phyloP scores from a whole-genome alignment of 306 rosid genomes.

The Quillaja saponaria region DNA sequence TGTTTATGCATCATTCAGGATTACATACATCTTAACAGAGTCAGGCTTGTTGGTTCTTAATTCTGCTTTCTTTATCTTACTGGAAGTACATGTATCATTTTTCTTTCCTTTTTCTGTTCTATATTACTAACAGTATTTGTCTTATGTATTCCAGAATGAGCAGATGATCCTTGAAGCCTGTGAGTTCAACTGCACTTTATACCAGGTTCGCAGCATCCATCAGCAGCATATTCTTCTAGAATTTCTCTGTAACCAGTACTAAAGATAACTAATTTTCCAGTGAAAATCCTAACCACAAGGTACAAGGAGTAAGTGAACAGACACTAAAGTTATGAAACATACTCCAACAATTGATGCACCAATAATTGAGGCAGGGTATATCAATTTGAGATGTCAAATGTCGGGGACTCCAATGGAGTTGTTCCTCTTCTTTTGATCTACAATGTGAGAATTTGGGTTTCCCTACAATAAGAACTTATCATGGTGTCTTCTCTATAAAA shows the following conservation, averaged over 20 bases:
- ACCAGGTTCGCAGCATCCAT: background rate
- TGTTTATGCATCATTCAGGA: too few species aligned
- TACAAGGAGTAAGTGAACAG: conserved; percentile 2
- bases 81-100: background rate
- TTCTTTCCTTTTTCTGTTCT: background rate
- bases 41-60: too few species aligned
- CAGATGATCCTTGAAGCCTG: background rate
- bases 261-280: background rate
- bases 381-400: conserved; percentile 16
- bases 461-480: background rate
- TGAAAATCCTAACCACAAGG: background rate
- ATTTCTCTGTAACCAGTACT: conserved; percentile 5
- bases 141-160: background rate
- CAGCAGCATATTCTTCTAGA: background rate
- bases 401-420: too few species aligned
- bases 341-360: too few species aligned
- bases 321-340: background rate
- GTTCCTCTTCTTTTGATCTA: background rate
- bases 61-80: too few species aligned
- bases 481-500: background rate
- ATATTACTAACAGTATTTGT: conserved; percentile 5
- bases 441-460: background rate
- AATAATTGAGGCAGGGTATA: background rate
- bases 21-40: too few species aligned
- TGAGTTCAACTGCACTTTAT: conserved; percentile 4